These are phyloP conservation scores for Phoma sp. DNA, from an alignment of 2,329 filamentous ascomycete genomes.

Conservation along the genomic window DNA sequence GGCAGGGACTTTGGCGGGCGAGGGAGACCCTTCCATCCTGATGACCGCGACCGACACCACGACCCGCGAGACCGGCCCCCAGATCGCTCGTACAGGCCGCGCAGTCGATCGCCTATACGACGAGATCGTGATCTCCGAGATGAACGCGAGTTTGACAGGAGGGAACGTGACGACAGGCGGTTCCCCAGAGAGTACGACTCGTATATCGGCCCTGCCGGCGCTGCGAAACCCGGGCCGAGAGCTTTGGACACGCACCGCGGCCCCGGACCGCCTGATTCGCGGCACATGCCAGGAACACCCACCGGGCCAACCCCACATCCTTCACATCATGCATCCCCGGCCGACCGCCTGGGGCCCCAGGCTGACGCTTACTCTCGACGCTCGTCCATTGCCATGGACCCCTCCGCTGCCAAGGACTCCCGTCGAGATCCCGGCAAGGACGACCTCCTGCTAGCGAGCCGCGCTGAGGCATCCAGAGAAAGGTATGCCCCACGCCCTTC, in stretches of 20 bases:
- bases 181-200: conserved; percentile 56
- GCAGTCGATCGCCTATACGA: conserved; percentile 66
- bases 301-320: conserved; percentile 43
- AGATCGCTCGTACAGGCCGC: conserved; percentile 61
- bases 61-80: conserved; percentile 42
- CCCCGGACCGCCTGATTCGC: conserved; percentile 34
- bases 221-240: conserved; percentile 38
- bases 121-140: conserved; percentile 57
- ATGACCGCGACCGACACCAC: conserved; percentile 60
- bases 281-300: conserved; percentile 43
- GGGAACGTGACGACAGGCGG: conserved; percentile 51
- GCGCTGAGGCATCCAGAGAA: conserved; percentile 55
- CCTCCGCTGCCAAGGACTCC: conserved; percentile 39
- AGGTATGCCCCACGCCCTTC: conserved; percentile 56
- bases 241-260: conserved; percentile 41
- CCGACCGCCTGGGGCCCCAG: conserved; percentile 40
- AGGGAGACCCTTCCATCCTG: conserved; percentile 55
- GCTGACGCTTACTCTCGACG: conserved; percentile 46
- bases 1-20: conserved; percentile 50
- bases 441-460: conserved; percentile 53
- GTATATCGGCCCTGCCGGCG: conserved; percentile 45
- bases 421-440: conserved; percentile 52
- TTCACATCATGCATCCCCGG: conserved; percentile 40
- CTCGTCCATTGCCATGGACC: conserved; percentile 45
- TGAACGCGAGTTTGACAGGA: conserved; percentile 48